Base-by-base conservation (phyloP, 306 rosid genomes). In the Vicia sativa region DNA sequence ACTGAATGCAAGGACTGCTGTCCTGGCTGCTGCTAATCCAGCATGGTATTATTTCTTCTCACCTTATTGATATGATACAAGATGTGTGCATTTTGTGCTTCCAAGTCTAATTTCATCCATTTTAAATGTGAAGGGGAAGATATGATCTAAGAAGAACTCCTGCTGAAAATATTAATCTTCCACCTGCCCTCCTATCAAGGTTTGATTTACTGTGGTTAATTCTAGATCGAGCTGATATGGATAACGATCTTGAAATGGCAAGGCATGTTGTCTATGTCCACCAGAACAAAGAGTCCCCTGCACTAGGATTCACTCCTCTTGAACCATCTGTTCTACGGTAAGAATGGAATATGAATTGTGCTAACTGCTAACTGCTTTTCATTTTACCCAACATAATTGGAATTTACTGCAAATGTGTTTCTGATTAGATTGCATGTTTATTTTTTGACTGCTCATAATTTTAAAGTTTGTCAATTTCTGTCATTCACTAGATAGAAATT, bases 201-300 rank as follows among this genome's bases (percentile, higher is more conserved):
- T 95, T 95, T 81, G 99, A 95, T 86, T 86, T 95, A 66, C 83
- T 95, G 43, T 95, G 97, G 99, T 74, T 93, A 78, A 93, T 93
- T 81, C 95, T 93, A 55, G 99, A 93, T 87, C 91, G 99, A 74
- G 97, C 97, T 72, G 97, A 95, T 81, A 87, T 87, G 96, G 97
- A 95, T 68, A 85, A 78, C 67, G 99, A 95, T 87, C 96, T 95
- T 79, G 97, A 95, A 90, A 48, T 90, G 97, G 99, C 99, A 70
- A 95, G 96, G 83, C 97, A 95, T 79, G 57, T 95, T 60, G 92
- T 95, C 43, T 88, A 87, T 44, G 97, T 95, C 58, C 99, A 95
- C 83, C 97, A 90, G 83, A 86, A 88, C 68, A 93, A 67, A 77
- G 96, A 93, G 78, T 88, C 96, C 68, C 99, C 96, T 0, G 88